Base-by-base conservation (phyloP, 2,329 filamentous ascomycete genomes). In the Fusarium beomiforme region DNA sequence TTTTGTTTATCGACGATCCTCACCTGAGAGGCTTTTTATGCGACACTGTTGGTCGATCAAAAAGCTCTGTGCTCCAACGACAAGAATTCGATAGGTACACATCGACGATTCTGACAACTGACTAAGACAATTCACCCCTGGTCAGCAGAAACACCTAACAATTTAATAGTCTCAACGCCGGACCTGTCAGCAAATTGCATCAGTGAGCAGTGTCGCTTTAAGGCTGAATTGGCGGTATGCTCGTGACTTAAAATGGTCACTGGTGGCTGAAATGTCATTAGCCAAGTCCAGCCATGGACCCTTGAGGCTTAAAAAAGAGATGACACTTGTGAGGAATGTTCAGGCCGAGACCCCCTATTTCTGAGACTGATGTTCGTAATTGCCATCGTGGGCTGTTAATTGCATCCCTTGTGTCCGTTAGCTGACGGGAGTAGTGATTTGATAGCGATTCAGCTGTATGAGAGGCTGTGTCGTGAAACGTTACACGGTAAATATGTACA, bases 211-310 rank as follows among this genome's bases (percentile, higher is more conserved):
- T 41, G 23, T 37, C 11, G 31, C 41, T 50, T 56, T 63, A 68
- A 54, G 64, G 64, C 63, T 67, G 64, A 63, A 56, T 49, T 42
- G 26, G 44, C 39, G 41, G 41, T 21, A 46, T 54, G 50, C 49
- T 49, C 56, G 33, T 63, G 47, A 68, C 39, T 44, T 37, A n/a
- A 39, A 46, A 41, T 60, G 21, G 42, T 42, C 26, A 37, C 29
- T 24, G 21, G 34, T 43, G 34, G 63, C 47, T 60, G 50, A 36
- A n/a, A 31, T 47, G 26, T 34, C 37, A 33, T 50, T 64, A 56
- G 50, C 49, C 63, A 49, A 50, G 62, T 50, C 56, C 24, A 57
- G 43, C 59, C 67, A 44, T 66, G 50, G 50, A 69, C 67, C 67
- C 65, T 53, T 56, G 49, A 53, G 43, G 65, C 67, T 69, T 33